A percentile compares a stretch with the other conserved stretches of the same genome.
Conservation (phyloP, 192 early-diverging fungal genomes). For the Linderina pennispora region DNA sequence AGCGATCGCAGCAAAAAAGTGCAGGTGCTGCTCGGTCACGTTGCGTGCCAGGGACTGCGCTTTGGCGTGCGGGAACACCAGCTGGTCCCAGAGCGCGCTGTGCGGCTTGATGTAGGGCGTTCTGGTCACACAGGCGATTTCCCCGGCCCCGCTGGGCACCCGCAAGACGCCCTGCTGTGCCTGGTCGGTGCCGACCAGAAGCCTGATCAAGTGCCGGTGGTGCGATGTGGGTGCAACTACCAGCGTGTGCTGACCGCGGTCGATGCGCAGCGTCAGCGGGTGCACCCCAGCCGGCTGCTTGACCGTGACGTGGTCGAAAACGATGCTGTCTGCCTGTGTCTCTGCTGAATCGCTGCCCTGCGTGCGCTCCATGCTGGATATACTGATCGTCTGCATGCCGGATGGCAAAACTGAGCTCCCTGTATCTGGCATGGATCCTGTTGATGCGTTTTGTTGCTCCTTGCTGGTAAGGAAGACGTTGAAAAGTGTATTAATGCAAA, state of each 20-base stretch:
- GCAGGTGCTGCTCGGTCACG: conserved; percentile 28
- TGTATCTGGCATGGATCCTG: background rate
- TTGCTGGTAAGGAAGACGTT: too few species aligned
- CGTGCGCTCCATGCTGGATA: too few species aligned
- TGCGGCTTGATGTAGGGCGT: conserved; percentile 19
- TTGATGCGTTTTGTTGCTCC: background rate
- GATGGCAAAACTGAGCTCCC: background rate
- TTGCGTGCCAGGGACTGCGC: conserved; percentile 22
- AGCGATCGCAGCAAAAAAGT: too few species aligned
- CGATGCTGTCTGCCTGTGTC: too few species aligned
- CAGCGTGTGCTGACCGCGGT: background rate
- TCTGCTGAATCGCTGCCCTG: background rate
- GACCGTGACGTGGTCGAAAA: background rate
- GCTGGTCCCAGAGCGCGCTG: conserved; percentile 40
- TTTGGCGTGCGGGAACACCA: conserved; percentile 43
- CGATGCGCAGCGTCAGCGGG: background rate
- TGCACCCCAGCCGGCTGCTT: background rate
- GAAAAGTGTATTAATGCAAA: too few species aligned
- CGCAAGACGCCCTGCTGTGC: background rate
- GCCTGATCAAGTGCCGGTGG: background rate
- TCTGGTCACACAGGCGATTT: conserved; percentile 3
- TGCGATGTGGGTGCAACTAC: background rate
- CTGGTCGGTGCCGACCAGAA: too few species aligned
- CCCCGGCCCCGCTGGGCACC: background rate
- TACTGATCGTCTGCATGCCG: too few species aligned